Evolutionary conservation across 306 rosid species (phyloP).

Genomic region (Citrullus mucosospermus): DNA sequence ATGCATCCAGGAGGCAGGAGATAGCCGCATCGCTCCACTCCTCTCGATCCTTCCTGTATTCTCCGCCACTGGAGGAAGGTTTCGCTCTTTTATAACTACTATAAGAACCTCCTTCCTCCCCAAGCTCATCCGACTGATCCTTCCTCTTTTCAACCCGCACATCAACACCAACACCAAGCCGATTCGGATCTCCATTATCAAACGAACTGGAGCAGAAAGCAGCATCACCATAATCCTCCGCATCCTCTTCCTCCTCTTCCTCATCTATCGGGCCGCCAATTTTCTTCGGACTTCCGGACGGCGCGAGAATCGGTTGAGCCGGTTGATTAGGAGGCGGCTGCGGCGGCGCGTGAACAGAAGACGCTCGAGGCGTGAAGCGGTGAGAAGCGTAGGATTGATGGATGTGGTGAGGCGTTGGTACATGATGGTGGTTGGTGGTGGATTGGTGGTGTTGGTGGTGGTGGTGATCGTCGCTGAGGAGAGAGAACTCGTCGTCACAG

Average conservation of each 20-base stretch:
- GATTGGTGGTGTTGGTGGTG: constrained; percentile 25
- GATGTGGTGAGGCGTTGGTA: constrained; percentile 27
- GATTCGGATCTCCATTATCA: constrained; percentile 37
- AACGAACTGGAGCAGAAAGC: constrained; percentile 39
- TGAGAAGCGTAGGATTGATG: constrained; percentile 50
- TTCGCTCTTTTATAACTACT: constrained; percentile 39
- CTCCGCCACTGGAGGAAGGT: constrained; percentile 27
- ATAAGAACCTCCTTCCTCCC: constrained; percentile 40
- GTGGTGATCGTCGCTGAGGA: constrained; percentile 60
- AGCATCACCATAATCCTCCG: constrained; percentile 36
- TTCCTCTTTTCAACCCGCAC: constrained; percentile 39
- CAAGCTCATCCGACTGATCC: constrained; percentile 54
- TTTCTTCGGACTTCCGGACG: constrained; percentile 19
- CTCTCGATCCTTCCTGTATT: constrained; percentile 86
- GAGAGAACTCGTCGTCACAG: constrained; percentile 91
- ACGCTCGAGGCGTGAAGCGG: constrained; percentile 27
- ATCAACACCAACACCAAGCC: constrained; percentile 14
- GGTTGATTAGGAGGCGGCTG: not conserved
- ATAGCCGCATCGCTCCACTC: constrained; percentile 98
- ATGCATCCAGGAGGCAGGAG: constrained; percentile 69
- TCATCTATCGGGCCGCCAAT: constrained; percentile 19
- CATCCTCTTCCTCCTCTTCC: constrained; percentile 28
- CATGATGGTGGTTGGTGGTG: constrained; percentile 18
- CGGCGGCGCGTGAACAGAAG: constrained; percentile 22
- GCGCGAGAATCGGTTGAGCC: constrained; percentile 1